Conservation (phyloP, 164 flowering plant genomes). For the Cinnamomum chago region DNA sequence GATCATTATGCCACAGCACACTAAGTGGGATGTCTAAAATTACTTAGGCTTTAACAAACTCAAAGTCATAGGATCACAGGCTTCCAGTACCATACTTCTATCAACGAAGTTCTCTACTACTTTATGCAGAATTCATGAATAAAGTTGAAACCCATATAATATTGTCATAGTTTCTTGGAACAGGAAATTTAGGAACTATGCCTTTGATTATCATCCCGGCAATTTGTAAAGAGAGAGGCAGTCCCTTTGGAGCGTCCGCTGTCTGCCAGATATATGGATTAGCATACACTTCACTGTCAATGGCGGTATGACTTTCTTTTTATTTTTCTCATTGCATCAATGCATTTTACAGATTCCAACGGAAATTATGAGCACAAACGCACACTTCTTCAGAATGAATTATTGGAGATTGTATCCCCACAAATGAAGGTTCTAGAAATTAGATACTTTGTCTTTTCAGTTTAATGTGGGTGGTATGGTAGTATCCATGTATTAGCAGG, state of each 20-base stretch:
- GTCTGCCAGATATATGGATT: slow-evolving; percentile 49
- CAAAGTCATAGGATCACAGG: too few relatives aligned
- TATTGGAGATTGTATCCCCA: too few relatives aligned
- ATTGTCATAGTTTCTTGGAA: not conserved
- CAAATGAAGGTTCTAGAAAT: too few relatives aligned
- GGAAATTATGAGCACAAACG: not conserved
- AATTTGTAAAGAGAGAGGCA: slow-evolving; percentile 64
- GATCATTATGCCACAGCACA: too few relatives aligned
- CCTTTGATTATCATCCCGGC: slow-evolving; percentile 74
- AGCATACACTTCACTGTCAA: slow-evolving; percentile 75
- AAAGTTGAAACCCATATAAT: not conserved
- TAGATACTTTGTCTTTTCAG: too few relatives aligned
- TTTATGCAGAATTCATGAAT: not conserved
- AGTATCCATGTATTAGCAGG: too few relatives aligned
- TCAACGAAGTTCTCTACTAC: not conserved
- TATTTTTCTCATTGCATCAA: too few relatives aligned
- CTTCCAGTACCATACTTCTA: not conserved
- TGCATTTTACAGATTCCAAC: not conserved
- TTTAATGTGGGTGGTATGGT: too few relatives aligned
- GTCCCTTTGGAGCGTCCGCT: slow-evolving; percentile 70
- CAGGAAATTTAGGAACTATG: slow-evolving; percentile 83
- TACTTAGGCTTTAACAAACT: too few relatives aligned
- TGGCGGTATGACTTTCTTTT: slow-evolving; percentile 57
- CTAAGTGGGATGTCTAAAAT: too few relatives aligned
- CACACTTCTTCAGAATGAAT: not conserved